These are phyloP conservation scores for Russula ochroleuca DNA, from an alignment of 768 basidiomycete species.

Conservation along the genomic window DNA sequence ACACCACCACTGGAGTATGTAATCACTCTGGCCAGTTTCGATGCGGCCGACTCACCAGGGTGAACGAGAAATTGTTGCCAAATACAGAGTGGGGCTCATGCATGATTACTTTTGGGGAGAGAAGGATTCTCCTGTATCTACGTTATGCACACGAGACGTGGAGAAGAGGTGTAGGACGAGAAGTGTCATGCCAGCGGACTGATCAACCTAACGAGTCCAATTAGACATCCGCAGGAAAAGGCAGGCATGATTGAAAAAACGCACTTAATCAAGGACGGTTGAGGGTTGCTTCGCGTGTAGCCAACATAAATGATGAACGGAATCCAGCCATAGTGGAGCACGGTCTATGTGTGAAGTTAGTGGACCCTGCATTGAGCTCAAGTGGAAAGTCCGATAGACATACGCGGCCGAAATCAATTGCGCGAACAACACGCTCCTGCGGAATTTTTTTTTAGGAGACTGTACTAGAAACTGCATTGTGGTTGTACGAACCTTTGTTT, in stretches of 20 bases:
- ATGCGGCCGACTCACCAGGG: slow-evolving; percentile 9
- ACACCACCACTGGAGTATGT: slow-evolving; percentile 27
- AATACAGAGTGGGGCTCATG: neutral
- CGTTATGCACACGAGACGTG: slow-evolving; percentile 3
- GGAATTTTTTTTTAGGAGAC: neutral
- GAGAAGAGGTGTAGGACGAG: slow-evolving; percentile 33
- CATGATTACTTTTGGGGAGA: slow-evolving; percentile 22
- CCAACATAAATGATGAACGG: slow-evolving; percentile 95
- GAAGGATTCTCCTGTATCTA: slow-evolving; percentile 25
- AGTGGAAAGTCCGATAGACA: slow-evolving; percentile 32
- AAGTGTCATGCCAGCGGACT: slow-evolving; percentile 78
- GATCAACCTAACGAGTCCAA: slow-evolving; percentile 59
- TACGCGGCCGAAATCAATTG: slow-evolving; percentile 78
- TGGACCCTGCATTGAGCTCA: neutral
- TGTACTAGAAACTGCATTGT: neutral
- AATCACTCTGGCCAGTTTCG: slow-evolving; percentile 22
- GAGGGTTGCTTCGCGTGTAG: slow-evolving; percentile 87
- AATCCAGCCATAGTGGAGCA: slow-evolving; percentile 94
- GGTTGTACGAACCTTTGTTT: slow-evolving; percentile 64
- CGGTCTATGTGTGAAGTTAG: slow-evolving; percentile 51
- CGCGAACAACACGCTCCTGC: slow-evolving; percentile 79
- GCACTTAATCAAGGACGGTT: slow-evolving; percentile 93
- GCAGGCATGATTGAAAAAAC: slow-evolving; percentile 37
- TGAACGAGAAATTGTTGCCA: neutral
- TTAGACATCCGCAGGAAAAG: slow-evolving; percentile 4